phyloP scores from a whole-genome alignment of 176 grass and related monocot genomes.

The Oryza meridionalis region DNA sequence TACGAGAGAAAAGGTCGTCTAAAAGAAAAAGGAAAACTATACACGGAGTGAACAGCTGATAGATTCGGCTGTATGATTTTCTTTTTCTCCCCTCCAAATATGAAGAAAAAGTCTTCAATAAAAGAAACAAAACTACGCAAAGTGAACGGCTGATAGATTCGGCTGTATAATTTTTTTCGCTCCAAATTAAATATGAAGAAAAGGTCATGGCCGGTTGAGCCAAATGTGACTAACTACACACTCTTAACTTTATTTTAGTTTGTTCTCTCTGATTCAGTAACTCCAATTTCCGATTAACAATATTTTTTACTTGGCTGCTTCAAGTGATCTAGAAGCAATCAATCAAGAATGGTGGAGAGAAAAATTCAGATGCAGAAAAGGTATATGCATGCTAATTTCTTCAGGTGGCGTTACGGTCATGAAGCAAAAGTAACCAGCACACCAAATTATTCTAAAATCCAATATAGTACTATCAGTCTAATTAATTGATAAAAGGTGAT shows the following conservation, averaged over 20 bases:
- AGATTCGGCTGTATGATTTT: not conserved
- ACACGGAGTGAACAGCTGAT: not conserved
- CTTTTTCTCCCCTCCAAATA: not conserved
- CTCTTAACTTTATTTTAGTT: not conserved
- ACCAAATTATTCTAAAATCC: not conserved
- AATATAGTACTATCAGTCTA: not conserved
- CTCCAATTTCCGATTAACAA: not conserved
- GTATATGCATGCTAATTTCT: not conserved
- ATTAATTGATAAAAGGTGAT: not conserved
- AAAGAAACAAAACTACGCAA: no score
- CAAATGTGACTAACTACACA: not conserved
- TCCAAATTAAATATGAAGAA: not conserved
- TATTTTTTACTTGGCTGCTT: not conserved
- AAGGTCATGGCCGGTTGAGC: not conserved
- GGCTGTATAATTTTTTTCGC: not conserved
- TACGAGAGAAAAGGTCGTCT: not conserved
- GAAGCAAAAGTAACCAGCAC: not conserved
- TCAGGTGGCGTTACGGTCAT: not conserved
- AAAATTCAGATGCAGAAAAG: not conserved
- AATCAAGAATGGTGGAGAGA: not conserved
- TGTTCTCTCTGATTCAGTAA: not conserved
- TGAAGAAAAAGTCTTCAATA: not conserved
- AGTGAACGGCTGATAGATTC: not conserved
- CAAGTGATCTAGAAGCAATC: conserved; percentile 11
- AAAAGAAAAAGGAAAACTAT: not conserved